phyloP scores from a whole-genome alignment of 495 filamentous ascomycete genomes.

The Daldinia bambusicola region DNA sequence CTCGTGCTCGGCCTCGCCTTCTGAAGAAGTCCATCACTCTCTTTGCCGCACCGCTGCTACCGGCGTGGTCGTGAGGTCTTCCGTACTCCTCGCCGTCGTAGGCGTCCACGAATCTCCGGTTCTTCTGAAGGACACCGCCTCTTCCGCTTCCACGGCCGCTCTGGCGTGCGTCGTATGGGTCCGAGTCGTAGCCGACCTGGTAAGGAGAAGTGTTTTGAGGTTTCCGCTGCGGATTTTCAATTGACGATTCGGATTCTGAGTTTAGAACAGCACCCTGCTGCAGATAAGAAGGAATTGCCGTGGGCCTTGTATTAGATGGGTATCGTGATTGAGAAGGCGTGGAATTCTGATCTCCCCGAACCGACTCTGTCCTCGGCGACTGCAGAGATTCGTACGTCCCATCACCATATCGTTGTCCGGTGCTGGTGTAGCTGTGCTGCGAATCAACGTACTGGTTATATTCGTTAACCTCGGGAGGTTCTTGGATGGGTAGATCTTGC shows the following conservation, averaged over 20 bases:
- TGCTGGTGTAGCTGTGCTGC: constrained; percentile 46
- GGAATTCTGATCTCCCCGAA: constrained; percentile 35
- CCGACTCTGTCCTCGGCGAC: constrained; percentile 42
- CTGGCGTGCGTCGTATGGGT: constrained; percentile 46
- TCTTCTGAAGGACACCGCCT: constrained; percentile 76
- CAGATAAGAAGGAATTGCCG: constrained; percentile 53
- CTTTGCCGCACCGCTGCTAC: constrained; percentile 84
- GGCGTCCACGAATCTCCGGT: constrained; percentile 89
- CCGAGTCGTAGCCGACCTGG: constrained; percentile 51
- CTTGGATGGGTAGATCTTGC: constrained; percentile 59
- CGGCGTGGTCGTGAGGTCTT: constrained; percentile 71
- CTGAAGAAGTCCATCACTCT: constrained; percentile 99
- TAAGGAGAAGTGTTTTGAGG: constrained; percentile 50
- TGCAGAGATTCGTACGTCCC: constrained; percentile 56
- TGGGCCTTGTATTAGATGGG: constrained; percentile 37
- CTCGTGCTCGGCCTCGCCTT: constrained; percentile 79
- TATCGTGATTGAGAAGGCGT: constrained; percentile 47
- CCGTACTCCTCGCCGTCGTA: constrained; percentile 79
- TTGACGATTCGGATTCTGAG: constrained; percentile 60
- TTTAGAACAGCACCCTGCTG: constrained; percentile 58
- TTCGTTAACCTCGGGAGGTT: constrained; percentile 54
- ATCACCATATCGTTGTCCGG: constrained; percentile 50
- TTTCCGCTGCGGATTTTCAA: constrained; percentile 53
- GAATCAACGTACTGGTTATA: constrained; percentile 54
- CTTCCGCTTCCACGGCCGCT: constrained; percentile 53